A percentile compares a stretch with the other conserved stretches of the same genome.
phyloP scores from a whole-genome alignment of 2,329 filamentous ascomycete species.

The Neofusicoccum kwambonambiense region DNA sequence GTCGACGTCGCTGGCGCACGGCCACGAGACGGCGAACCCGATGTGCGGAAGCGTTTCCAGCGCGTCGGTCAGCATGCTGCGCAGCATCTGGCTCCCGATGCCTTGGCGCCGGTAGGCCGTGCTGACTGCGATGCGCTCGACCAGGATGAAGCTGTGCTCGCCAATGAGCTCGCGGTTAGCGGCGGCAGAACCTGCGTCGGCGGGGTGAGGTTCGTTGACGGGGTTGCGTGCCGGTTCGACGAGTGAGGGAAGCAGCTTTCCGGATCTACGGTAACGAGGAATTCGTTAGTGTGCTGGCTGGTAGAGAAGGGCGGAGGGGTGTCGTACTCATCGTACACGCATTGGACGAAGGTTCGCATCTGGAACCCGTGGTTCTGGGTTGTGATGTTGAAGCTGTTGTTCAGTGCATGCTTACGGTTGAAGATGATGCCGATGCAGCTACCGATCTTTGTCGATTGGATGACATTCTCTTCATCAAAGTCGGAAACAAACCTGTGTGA shows the following conservation, averaged over 20 bases:
- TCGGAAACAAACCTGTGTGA: neutral
- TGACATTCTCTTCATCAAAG: neutral
- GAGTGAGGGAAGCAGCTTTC: neutral
- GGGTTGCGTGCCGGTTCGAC: neutral
- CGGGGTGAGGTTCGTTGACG: neutral
- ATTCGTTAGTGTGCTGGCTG: neutral
- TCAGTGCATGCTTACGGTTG: neutral
- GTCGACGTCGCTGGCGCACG: neutral
- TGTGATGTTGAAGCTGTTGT: neutral
- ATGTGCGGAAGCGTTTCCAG: neutral
- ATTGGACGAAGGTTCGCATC: neutral
- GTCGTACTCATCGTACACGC: neutral
- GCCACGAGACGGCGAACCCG: constrained; percentile 5
- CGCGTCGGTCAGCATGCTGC: neutral
- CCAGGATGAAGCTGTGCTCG: constrained; percentile 5
- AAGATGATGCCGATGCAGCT: neutral
- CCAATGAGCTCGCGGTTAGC: neutral
- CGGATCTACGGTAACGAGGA: neutral
- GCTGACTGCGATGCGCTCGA: neutral
- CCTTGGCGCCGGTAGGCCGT: neutral
- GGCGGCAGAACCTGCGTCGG: too few species aligned
- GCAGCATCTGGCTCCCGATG: neutral
- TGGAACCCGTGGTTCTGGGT: neutral
- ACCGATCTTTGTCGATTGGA: neutral
- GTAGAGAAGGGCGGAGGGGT: neutral